Base-by-base conservation (phyloP, 2,329 filamentous ascomycete species). In the Neodidymelliopsis sp. region DNA sequence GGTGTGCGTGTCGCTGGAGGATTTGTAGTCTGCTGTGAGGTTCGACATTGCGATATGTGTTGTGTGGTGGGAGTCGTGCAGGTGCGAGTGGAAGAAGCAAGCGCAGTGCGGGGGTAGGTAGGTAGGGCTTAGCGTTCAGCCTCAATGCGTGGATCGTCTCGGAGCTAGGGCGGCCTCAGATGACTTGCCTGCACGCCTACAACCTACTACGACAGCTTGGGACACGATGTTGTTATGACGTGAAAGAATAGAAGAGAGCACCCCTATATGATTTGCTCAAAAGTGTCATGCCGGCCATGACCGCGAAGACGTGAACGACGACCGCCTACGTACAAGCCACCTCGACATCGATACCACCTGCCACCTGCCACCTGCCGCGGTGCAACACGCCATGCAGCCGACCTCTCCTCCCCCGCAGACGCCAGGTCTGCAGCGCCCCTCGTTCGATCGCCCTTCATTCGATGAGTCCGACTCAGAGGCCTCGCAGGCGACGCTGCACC, bases 11-110 rank as follows among this genome's bases (percentile, higher is more conserved):
- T 48, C 48, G 49, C 73, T 62, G 5, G 80, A 74, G 11, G 82
- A 83, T n/a, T 70, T 70, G 75, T 88, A 88, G 36, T 74, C 74
- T 38, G 81, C 82, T 27, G 72, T 72, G 49, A 85, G 74, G 22
- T 45, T 33, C 4, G 63, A 45, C 68, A 71, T 72, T 42, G 52
- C 37, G 41, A 25, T 33, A 10, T 31, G 9, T 16, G 15, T 10
- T 12, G 37, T 4, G 29, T 12, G 20, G 6, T 11, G 44, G 42
- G 24, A n/a, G 16, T 28, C 27, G 16, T 12, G 22, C 11, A 7
- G 4, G 25, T 13, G 25, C n/a, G 27, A 2, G 19, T 38, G 35
- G 25, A 11, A 15, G 16, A 29, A 20, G 20, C 15, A 20, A 31
- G 34, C 12, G 20, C 11, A 20, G 37, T 13, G 31, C 28, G 27